Conservation (phyloP, 163 green algal genomes). For the Prototheca wickerhamii region DNA sequence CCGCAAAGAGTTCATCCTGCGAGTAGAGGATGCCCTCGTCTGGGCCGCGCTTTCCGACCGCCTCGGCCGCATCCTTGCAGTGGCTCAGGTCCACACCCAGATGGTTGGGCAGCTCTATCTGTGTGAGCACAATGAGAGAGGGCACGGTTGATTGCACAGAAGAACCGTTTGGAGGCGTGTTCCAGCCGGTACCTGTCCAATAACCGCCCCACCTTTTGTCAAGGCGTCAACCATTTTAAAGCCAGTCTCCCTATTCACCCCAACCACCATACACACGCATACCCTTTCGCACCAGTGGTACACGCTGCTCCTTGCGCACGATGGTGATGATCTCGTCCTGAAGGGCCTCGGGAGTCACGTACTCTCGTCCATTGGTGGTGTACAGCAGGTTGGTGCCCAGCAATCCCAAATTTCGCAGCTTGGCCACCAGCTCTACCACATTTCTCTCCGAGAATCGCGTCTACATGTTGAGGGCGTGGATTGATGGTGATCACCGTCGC, state of each 20-base stretch:
- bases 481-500: not conserved
- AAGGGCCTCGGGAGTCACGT: slow-evolving; percentile 64
- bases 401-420: slow-evolving; percentile 64
- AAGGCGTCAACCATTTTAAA: no score
- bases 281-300: slow-evolving; percentile 31
- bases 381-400: slow-evolving; percentile 72
- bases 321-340: slow-evolving; percentile 25
- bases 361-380: slow-evolving; percentile 82
- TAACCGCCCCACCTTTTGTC: no score
- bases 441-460: slow-evolving; percentile 82
- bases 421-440: slow-evolving; percentile 87
- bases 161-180: no score
- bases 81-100: slow-evolving; percentile 84
- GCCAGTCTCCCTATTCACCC: not conserved
- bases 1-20: slow-evolving; percentile 77
- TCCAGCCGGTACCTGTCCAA: no score
- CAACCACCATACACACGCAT: not conserved
- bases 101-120: slow-evolving; percentile 67
- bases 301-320: slow-evolving; percentile 29
- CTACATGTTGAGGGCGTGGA: slow-evolving; percentile 24
- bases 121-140: not conserved
- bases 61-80: slow-evolving; percentile 55
- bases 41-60: slow-evolving; percentile 26
- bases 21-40: slow-evolving; percentile 31
- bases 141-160: not conserved